phyloP scores from a whole-genome alignment of 768 basidiomycete genomes.

The Collybiopsis luxurians region DNA sequence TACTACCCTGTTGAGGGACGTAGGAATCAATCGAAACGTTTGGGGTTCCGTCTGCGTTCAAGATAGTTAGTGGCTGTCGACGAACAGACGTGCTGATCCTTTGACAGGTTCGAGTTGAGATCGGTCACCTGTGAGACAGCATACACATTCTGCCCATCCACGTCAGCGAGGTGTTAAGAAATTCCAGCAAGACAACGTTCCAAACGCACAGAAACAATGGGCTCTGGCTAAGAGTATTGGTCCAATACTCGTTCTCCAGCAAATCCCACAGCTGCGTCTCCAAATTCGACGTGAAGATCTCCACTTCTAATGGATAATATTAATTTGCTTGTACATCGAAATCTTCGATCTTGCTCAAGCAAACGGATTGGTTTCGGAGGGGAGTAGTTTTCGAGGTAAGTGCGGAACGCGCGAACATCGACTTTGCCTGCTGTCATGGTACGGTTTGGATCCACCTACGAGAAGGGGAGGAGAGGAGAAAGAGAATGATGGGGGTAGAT shows the following conservation, averaged over 20 bases:
- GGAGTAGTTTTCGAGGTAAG: conserved; percentile 93
- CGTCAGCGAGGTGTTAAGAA: too few relatives aligned
- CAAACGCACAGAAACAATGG: conserved; percentile 79
- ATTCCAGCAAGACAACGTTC: too few relatives aligned
- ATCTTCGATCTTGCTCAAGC: conserved; percentile 96
- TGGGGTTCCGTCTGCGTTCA: too few relatives aligned
- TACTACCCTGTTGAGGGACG: too few relatives aligned
- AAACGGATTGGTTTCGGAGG: conserved; percentile 93
- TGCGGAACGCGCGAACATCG: conserved; percentile 98
- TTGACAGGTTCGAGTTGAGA: too few relatives aligned
- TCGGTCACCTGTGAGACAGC: too few relatives aligned
- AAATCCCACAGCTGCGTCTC: conserved; percentile 86
- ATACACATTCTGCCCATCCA: too few relatives aligned
- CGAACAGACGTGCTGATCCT: too few relatives aligned
- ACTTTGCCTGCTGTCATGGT: conserved; percentile 98
- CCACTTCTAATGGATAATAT: conserved; percentile 92
- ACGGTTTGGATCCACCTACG: conserved; percentile 98
- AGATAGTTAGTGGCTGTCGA: too few relatives aligned
- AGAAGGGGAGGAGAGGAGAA: background rate
- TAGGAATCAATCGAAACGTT: too few relatives aligned
- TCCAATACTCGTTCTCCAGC: conserved; percentile 99
- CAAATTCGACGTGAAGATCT: conserved; percentile 90
- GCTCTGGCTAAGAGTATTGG: conserved; percentile 92
- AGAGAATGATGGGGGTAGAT: conserved; percentile 24
- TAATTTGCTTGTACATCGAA: conserved; percentile 98